Conservation (phyloP, 1,139 yeast species). For the Saccharomycopsis crataegensis region DNA sequence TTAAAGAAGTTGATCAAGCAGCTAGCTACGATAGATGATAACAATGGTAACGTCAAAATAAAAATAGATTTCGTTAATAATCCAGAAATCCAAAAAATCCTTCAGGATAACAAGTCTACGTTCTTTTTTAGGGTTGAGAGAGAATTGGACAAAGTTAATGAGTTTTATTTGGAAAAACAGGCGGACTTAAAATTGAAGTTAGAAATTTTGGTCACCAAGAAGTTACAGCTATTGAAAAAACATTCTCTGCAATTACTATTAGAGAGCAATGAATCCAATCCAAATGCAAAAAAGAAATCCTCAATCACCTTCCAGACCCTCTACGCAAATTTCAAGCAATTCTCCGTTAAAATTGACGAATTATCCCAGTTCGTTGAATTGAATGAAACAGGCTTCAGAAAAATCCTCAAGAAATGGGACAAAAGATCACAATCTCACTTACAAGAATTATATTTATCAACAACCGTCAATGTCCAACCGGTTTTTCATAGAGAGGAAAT, state of each 20-base stretch:
- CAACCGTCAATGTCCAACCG: slow-evolving; percentile 95
- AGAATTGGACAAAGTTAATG: slow-evolving; percentile 89
- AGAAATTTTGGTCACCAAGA: slow-evolving; percentile 69
- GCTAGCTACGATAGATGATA: slow-evolving; percentile 42
- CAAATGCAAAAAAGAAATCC: slow-evolving; percentile 21
- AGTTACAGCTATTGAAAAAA: slow-evolving; percentile 40
- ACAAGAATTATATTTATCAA: slow-evolving; percentile 79
- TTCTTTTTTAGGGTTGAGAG: slow-evolving; percentile 90
- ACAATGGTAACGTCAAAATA: slow-evolving; percentile 10
- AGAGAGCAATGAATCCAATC: slow-evolving; percentile 21
- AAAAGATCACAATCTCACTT: slow-evolving; percentile 92
- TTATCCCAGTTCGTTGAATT: slow-evolving; percentile 89
- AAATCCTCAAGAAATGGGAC: slow-evolving; percentile 96
- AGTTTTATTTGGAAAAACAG: slow-evolving; percentile 84
- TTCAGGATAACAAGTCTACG: slow-evolving; percentile 87
- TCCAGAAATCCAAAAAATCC: slow-evolving; percentile 40
- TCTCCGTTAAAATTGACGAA: slow-evolving; percentile 79
- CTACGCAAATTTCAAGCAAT: slow-evolving; percentile 83
- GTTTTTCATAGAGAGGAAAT: slow-evolving; percentile 88
- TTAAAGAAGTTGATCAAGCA: slow-evolving; percentile 67
- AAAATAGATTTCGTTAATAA: slow-evolving; percentile 25
- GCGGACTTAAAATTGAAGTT: slow-evolving; percentile 73
- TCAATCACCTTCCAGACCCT: slow-evolving; percentile 57
- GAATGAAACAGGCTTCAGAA: slow-evolving; percentile 91
- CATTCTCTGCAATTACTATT: not conserved